Evolutionary conservation across 2,329 filamentous ascomycete genomes (phyloP), one percentile per base, ranked within the genome.

Genomic region (Trichoderma polysporum): DNA sequence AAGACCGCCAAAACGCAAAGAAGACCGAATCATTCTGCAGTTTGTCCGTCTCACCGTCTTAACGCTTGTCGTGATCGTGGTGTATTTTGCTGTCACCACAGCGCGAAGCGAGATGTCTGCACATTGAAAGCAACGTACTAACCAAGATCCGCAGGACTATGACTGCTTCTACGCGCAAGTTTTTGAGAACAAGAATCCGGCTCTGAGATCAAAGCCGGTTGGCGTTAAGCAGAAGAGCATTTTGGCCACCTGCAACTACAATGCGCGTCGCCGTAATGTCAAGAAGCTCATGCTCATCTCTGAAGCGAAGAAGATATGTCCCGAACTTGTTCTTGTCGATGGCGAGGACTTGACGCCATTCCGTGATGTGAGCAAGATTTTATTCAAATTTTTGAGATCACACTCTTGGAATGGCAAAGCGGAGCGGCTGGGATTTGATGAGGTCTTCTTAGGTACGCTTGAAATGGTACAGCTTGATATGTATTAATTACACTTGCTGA

Each of bases 121-220:
- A 27, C 15, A n/a, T 41, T n/a, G 12, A 12, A 17, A 27, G 3
- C n/a, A 8, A 33, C 4, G 54, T 54, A 25, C 69, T 73, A 54
- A 70, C 68, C 62, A 49, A 29, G 60, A 52, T 3, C 25, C 17
- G 12, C 66, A 90, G 88, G 88, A 92, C 78, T 92, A 93, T 76
- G 92, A 94, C 81, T 97, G 92, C 81, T 98, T 98, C 82, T 98
- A 98, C 77, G 94, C 94, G 25, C 92, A 93, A 58, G 93, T 95
- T 9, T 90, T 95, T 71, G 93, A 97, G 79, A 90, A 90, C 70
- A 90, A 91, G 75, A 88, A 91, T 70, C 92, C 93, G 0, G 81
- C 84, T 2, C 82, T 97, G 66, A 92, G 88, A 74, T 83, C 85
- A 1, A 80, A 91, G 19, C 92, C 93, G 7, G 82, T 98, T 37